A percentile compares a stretch with the other conserved stretches of the same genome.
Evolutionary conservation across 208 protist genomes (phyloP).

Genomic region (Acanthamoeba castellanii): DNA sequence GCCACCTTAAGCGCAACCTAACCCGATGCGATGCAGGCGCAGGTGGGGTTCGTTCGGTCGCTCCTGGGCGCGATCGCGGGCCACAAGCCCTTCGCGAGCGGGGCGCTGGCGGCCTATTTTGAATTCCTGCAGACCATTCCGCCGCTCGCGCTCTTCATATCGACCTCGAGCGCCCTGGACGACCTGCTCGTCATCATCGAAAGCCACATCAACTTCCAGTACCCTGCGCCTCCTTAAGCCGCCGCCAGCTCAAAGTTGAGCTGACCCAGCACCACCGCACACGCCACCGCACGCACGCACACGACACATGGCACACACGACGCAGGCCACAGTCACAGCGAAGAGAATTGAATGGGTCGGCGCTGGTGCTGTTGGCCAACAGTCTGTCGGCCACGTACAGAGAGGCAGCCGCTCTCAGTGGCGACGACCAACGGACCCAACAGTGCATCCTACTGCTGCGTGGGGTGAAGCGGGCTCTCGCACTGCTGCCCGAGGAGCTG

Average conservation of each 20-base stretch:
- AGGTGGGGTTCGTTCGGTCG: background rate
- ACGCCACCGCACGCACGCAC: background rate
- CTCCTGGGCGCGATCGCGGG: background rate
- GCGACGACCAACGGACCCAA: background rate
- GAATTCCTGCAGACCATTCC: background rate
- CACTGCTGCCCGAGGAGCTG: background rate
- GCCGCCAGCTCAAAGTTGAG: too few relatives aligned
- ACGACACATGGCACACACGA: background rate
- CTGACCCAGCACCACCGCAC: background rate
- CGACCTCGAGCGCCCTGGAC: background rate
- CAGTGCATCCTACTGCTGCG: background rate
- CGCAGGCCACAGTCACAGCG: background rate
- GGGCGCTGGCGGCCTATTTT: background rate
- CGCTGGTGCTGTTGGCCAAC: conserved; percentile 13
- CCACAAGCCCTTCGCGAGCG: background rate
- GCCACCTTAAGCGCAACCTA: background rate
- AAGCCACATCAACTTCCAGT: background rate
- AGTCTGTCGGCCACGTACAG: background rate
- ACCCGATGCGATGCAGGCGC: background rate
- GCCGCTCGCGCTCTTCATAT: background rate
- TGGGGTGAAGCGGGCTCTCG: background rate
- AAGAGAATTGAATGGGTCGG: background rate
- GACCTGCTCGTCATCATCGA: background rate
- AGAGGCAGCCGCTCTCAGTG: background rate
- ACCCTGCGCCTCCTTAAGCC: background rate